A percentile compares a stretch with the other conserved stretches of the same genome.
phyloP scores from a whole-genome alignment of 139 green algal species.

The Pleodorina starrii region DNA sequence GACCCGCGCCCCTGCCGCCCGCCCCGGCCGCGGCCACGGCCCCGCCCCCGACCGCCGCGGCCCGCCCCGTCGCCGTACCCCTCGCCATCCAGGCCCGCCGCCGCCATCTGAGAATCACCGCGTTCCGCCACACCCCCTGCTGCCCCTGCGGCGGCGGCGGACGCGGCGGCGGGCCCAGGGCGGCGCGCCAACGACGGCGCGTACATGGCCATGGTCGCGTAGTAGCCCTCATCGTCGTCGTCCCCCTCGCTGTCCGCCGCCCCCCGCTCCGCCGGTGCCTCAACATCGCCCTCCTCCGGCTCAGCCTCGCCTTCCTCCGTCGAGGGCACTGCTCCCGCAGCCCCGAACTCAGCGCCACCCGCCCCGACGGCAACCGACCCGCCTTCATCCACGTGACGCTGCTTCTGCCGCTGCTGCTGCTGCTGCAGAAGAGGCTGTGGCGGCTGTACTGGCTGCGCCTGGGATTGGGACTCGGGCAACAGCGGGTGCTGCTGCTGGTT shows the following conservation, averaged over 20 bases:
- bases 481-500: no score
- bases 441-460: background rate
- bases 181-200: background rate
- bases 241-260: background rate
- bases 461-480: background rate
- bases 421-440: background rate
- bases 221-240: background rate
- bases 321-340: background rate
- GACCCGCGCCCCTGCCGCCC: background rate
- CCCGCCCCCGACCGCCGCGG: background rate
- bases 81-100: background rate
- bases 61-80: no score
- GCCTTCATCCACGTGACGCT: no score
- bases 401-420: no score
- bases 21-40: background rate
- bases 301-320: background rate
- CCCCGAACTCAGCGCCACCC: no score
- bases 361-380: background rate
- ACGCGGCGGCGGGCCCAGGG: no score
- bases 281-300: background rate
- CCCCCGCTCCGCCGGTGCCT: no score
- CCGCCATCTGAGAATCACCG: background rate
- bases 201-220: background rate
- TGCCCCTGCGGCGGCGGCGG: no score
- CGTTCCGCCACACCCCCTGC: background rate